Evolutionary conservation across 805 yeast species (phyloP), one percentile per base, ranked within the genome.

Genomic region (Aciculoconidium aculeatum): DNA sequence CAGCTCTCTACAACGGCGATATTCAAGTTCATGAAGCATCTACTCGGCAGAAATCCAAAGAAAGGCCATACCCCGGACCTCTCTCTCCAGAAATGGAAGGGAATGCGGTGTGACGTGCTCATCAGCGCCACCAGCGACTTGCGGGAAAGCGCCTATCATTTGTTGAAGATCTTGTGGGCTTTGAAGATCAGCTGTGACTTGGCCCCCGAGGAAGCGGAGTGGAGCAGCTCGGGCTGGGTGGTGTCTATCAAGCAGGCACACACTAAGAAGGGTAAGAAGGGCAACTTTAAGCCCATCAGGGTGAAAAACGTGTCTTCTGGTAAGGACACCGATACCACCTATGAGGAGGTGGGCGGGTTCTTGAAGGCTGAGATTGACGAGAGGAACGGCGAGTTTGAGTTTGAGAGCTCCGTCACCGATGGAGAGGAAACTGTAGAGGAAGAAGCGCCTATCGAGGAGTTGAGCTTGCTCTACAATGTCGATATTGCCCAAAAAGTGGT

Each of bases 101-200:
- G 45, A 47, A 53, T 49, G 25, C 66, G 94, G 41, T 87, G 95
- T 53, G 90, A 86, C 45, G 94, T 88, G 1, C 53, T 92, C 16
- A 75, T 92, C 5, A 71, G 92, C 0, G 71, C 90, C 40, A 70
- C 80, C 36, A 72, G 80, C 12, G 70, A 70, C 18, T 53, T 85
- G 36, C 66, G 67, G 13, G 73, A 77, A 1, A 59, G 72, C 27
- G 90, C 88, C 1, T 70, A 77, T 17, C 80, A 75, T 24, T 58
- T 85, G 6, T 45, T 86, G 31, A 72, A 67, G 23, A 58, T 61
- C 21, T 50, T 92, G 15, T 88, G 99, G 97, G 62, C 69, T 6
- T 56, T 62, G n/a, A 78, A 75, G n/a, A 77, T 92, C 23, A 70
- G 80, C 31, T 83, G 94, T 4, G 99, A 92, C 53, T 44, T 77